A percentile compares a stretch with the other conserved stretches of the same genome.
Conservation (phyloP, 2,329 filamentous ascomycete genomes). For the Aspergillus costaricaensis region DNA sequence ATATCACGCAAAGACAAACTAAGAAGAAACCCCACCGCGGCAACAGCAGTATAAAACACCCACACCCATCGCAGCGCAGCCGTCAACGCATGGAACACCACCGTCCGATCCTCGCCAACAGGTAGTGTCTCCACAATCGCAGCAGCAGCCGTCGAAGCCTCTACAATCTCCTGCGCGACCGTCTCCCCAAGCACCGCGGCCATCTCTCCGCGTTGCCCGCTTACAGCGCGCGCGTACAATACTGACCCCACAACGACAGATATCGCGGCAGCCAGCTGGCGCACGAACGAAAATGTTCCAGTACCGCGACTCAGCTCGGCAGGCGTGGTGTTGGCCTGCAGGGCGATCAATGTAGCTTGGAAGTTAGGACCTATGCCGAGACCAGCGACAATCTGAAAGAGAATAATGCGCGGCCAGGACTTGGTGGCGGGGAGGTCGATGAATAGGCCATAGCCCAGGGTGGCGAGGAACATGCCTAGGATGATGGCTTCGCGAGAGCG, state of each 20-base stretch:
- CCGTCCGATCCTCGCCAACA: not conserved
- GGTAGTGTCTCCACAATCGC: not conserved
- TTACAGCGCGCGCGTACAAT: not conserved
- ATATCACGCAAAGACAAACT: not conserved
- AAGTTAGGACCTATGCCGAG: conserved; percentile 18
- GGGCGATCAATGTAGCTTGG: conserved; percentile 20
- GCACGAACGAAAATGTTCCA: not conserved
- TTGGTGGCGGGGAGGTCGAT: conserved; percentile 52
- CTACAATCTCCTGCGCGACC: not conserved
- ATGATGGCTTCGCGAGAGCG: conserved; percentile 60
- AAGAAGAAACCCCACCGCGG: not conserved
- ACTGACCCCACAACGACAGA: conserved; percentile 4
- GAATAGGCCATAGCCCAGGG: conserved; percentile 61
- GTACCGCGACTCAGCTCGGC: not conserved
- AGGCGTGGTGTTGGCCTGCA: not conserved
- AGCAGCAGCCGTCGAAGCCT: not conserved
- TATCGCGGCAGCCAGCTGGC: not conserved
- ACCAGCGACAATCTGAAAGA: conserved; percentile 32
- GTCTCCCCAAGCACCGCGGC: not conserved
- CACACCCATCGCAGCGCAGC: conserved; percentile 1
- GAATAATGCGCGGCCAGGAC: conserved; percentile 36
- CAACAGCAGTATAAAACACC: not conserved
- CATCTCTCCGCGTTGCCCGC: not conserved
- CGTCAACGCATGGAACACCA: not conserved
- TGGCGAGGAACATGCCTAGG: conserved; percentile 54